Conservation (phyloP, 1,284 basidiomycete species). For the Cronartium quercuum region DNA sequence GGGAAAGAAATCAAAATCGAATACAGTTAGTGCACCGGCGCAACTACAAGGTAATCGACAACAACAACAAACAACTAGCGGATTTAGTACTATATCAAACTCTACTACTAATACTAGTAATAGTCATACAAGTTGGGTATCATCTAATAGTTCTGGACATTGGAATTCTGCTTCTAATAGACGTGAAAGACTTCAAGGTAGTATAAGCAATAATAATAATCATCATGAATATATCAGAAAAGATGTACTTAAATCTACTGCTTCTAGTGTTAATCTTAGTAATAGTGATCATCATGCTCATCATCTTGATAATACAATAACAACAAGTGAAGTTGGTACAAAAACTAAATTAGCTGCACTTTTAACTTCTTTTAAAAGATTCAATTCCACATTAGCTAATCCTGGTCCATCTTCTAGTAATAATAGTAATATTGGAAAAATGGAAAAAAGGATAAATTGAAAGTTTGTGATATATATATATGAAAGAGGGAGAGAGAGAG, state of each 20-base stretch:
- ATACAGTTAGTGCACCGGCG: conserved; percentile 33
- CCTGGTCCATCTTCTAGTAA: no score
- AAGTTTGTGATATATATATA: no score
- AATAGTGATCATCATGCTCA: neutral
- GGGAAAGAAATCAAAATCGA: conserved; percentile 1
- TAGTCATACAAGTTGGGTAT: neutral
- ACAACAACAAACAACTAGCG: neutral
- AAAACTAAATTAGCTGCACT: conserved; percentile 35
- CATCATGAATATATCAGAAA: neutral
- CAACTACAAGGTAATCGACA: conserved; percentile 18
- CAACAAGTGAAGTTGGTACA: neutral
- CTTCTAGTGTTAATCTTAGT: neutral
- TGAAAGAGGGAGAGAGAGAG: no score
- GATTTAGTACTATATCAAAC: neutral
- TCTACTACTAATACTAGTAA: neutral
- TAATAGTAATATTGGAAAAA: no score
- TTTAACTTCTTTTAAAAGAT: conserved; percentile 33
- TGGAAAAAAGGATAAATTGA: no score
- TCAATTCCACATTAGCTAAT: conserved; percentile 23
- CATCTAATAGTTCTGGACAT: conserved; percentile 4
- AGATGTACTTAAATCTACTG: neutral
- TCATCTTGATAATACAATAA: neutral
- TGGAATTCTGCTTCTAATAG: conserved; percentile 31
- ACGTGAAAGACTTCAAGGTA: conserved; percentile 22
- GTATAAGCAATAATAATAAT: neutral